These are phyloP conservation scores for Phytophthora uliginosa DNA, from an alignment of 352 stramenopile species.

Conservation along the genomic window DNA sequence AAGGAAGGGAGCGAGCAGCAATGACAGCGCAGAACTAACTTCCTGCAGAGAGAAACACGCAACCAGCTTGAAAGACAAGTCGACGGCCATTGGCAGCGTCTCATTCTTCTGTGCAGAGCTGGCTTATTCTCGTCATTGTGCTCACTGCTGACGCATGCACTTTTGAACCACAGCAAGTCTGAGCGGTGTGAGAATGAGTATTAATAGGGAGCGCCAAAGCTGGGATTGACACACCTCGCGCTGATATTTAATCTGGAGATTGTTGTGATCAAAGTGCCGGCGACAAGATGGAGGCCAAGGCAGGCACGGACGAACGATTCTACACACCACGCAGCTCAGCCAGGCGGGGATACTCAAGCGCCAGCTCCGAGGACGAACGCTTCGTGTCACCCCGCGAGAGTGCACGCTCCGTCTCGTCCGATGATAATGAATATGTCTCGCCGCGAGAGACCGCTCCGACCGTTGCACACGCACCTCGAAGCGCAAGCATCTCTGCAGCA, in stretches of 20 bases:
- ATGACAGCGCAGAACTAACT: slow-evolving; percentile 20
- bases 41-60: slow-evolving; percentile 40
- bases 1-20: slow-evolving; percentile 17
- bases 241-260: slow-evolving; percentile 14
- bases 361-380: slow-evolving; percentile 66
- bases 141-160: slow-evolving; percentile 15
- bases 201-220: slow-evolving; percentile 21
- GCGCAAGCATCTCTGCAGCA: neutral
- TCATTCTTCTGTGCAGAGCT: neutral
- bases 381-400: slow-evolving; percentile 67
- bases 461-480: slow-evolving; percentile 9
- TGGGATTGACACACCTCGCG: neutral
- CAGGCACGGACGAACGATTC: slow-evolving; percentile 61
- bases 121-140: slow-evolving; percentile 20
- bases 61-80: slow-evolving; percentile 45
- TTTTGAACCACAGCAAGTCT: neutral
- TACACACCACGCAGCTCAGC: slow-evolving; percentile 74
- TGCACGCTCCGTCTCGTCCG: slow-evolving; percentile 69
- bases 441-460: slow-evolving; percentile 49
- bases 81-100: neutral
- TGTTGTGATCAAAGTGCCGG: slow-evolving; percentile 7
- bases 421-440: slow-evolving; percentile 71
- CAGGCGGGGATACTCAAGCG: slow-evolving; percentile 62
- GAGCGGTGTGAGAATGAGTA: slow-evolving; percentile 12
- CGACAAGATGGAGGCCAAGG: slow-evolving; percentile 55